Percentiles rank a stretch among this genome's conserved stretches.
These are phyloP conservation scores for Grigorovia transvaalensis DNA, from an alignment of 805 yeast genomes.

Conservation along the genomic window DNA sequence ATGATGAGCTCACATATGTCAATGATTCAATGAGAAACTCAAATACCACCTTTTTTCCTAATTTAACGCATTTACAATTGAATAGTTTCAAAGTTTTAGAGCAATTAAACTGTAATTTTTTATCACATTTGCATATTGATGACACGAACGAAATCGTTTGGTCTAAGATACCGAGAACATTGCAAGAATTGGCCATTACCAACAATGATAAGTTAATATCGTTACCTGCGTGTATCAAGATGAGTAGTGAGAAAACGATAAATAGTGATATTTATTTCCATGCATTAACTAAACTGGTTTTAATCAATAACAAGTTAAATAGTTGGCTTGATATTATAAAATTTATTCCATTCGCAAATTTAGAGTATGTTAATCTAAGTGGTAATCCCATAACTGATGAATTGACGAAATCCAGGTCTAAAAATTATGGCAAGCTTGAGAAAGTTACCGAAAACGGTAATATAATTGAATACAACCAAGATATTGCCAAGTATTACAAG, in stretches of 20 bases:
- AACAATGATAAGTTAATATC: slow-evolving; percentile 6
- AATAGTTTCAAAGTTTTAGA: not conserved
- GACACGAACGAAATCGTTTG: slow-evolving; percentile 5
- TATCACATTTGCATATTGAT: not conserved
- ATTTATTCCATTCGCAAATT: slow-evolving; percentile 7
- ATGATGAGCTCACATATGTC: not conserved
- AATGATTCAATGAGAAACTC: not conserved
- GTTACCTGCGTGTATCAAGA: slow-evolving; percentile 4
- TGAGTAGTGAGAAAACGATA: not conserved
- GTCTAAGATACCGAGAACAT: slow-evolving; percentile 6
- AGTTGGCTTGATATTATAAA: slow-evolving; percentile 7
- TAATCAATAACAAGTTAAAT: slow-evolving; percentile 11
- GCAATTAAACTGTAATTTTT: not conserved
- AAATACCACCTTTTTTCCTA: not conserved
- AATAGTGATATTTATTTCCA: slow-evolving; percentile 5
- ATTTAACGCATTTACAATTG: not conserved
- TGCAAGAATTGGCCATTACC: slow-evolving; percentile 6
- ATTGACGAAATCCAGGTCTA: not conserved
- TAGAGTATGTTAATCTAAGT: not conserved
- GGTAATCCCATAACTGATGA: not conserved
- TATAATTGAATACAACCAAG: not conserved
- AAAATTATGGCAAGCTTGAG: not conserved
- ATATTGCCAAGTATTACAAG: not conserved
- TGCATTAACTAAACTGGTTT: slow-evolving; percentile 9
- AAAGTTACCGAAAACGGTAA: not conserved